Base-by-base conservation (phyloP, 768 basidiomycete genomes). In the Boletus tomentosulus region DNA sequence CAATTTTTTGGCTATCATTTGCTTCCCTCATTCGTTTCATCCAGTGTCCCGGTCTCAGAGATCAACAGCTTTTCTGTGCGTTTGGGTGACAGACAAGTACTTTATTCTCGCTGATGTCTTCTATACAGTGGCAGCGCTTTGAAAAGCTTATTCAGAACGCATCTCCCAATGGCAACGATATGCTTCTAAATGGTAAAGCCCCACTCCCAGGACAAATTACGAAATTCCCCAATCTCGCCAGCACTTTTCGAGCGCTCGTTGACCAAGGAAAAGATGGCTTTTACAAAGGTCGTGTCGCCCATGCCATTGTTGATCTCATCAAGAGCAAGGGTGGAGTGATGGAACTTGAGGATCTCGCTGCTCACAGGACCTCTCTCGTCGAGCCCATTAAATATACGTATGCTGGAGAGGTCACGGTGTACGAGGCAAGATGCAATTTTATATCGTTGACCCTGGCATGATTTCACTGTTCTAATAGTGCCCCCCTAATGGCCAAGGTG, bases 401-500 rank as follows among this genome's bases (percentile, higher is more conserved):
- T 61, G 86, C 79, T 19, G 76, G 79, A 8, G 89, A 93, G 54
- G 87, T 98, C 7, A 92, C 93, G 0, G 76, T 98, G 0, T 92
- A 92, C 68, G 96, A 99, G 81, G 93, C 89, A 61, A 56, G 76
- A 25, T n/a, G 7, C 16, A 34, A 10, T 16, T 25, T 19, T 19
- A 13, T 22, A 3, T 42, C 48, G 10, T 45, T 49, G 42, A 30
- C 27, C 31, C 19, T 43, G 25, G 7, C 43, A 55, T 28, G 16
- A 22, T 48, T 22, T 31, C 5, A 44, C 48, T 56, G 19, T 50
- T 38, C 15, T 43, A 6, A 19, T 42, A 92, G 92, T 96, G 93
- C 62, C 96, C 95, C 8, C 96, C 96, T 0, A 98, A 97, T 67
- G 94, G 96, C 9, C 95, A 98, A 81, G 96, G 95, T 64, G 12